Conservation (phyloP, 2,329 filamentous ascomycete species). For the Pseudocercospora eumusae region DNA sequence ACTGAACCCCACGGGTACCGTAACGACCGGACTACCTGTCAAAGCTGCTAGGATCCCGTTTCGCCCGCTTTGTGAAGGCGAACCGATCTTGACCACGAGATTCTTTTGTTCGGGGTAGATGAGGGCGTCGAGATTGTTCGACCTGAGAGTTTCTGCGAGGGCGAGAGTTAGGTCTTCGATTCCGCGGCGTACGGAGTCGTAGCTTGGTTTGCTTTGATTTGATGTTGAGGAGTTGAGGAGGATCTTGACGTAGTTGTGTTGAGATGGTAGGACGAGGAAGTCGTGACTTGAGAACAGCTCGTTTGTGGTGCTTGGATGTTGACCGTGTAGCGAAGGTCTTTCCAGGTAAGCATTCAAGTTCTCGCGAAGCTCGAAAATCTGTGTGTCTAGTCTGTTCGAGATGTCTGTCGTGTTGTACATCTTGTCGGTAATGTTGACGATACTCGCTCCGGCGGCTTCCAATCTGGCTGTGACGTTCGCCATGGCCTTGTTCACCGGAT, state of each 20-base stretch:
- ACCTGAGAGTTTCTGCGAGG: slow-evolving; percentile 54
- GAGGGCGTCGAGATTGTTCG: slow-evolving; percentile 56
- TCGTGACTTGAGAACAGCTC: slow-evolving; percentile 54
- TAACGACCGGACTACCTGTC: slow-evolving; percentile 56
- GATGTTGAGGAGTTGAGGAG: slow-evolving; percentile 55
- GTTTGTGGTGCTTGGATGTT: slow-evolving; percentile 49
- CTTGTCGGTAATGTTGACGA: slow-evolving; percentile 54
- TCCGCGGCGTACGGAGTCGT: slow-evolving; percentile 48
- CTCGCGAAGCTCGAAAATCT: slow-evolving; percentile 62
- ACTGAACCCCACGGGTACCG: slow-evolving; percentile 58
- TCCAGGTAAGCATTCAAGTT: slow-evolving; percentile 59
- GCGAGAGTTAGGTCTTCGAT: slow-evolving; percentile 57
- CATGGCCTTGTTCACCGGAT: slow-evolving; percentile 59
- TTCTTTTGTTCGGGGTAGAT: slow-evolving; percentile 68
- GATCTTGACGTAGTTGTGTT: slow-evolving; percentile 58
- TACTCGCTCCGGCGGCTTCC: slow-evolving; percentile 48
- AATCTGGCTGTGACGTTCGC: slow-evolving; percentile 51
- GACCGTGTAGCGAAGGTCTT: slow-evolving; percentile 45
- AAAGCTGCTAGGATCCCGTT: slow-evolving; percentile 60
- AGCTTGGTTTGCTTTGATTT: slow-evolving; percentile 43
- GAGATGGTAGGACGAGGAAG: slow-evolving; percentile 62
- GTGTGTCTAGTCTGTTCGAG: slow-evolving; percentile 54
- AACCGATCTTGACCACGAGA: slow-evolving; percentile 61
- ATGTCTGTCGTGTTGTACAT: slow-evolving; percentile 58
- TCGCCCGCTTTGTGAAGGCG: slow-evolving; percentile 59